These are phyloP conservation scores for Saksenaea oblongispora DNA, from an alignment of 371 early-diverging fungal genomes.

Conservation along the genomic window DNA sequence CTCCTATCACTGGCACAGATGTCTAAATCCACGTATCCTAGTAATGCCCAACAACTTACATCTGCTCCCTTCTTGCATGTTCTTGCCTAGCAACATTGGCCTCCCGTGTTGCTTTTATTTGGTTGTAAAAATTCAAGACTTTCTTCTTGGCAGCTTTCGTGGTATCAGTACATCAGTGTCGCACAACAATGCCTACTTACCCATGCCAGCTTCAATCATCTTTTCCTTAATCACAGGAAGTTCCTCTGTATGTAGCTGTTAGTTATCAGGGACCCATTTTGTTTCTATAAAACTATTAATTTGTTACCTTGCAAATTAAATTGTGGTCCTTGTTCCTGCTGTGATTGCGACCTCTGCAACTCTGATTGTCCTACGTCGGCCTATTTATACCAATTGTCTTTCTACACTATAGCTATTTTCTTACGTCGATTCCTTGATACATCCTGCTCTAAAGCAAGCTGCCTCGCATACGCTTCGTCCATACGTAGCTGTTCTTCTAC, in stretches of 20 bases:
- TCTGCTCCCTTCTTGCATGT: not conserved
- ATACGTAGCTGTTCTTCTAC: slow-evolving; percentile 25
- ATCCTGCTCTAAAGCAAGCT: slow-evolving; percentile 26
- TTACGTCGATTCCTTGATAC: not conserved
- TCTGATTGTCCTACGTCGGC: slow-evolving; percentile 1
- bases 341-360: slow-evolving; percentile 4
- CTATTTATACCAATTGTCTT: not conserved
- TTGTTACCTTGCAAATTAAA: slow-evolving; percentile 34
- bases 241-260: slow-evolving; percentile 18
- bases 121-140: slow-evolving; percentile 34
- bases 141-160: slow-evolving; percentile 42
- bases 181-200: slow-evolving; percentile 6
- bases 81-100: not conserved
- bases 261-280: not conserved
- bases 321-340: slow-evolving; percentile 15
- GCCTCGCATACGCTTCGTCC: slow-evolving; percentile 39
- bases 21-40: not conserved
- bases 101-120: slow-evolving; percentile 23
- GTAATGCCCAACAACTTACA: not conserved
- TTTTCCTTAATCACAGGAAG: slow-evolving; percentile 40
- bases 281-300: not conserved
- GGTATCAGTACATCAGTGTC: not conserved
- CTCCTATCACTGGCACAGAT: slow-evolving; percentile 23
- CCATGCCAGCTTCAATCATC: slow-evolving; percentile 39
- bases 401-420: slow-evolving; percentile 9